Base-by-base conservation (phyloP, 306 rosid genomes). In the Luffa acutangula region DNA sequence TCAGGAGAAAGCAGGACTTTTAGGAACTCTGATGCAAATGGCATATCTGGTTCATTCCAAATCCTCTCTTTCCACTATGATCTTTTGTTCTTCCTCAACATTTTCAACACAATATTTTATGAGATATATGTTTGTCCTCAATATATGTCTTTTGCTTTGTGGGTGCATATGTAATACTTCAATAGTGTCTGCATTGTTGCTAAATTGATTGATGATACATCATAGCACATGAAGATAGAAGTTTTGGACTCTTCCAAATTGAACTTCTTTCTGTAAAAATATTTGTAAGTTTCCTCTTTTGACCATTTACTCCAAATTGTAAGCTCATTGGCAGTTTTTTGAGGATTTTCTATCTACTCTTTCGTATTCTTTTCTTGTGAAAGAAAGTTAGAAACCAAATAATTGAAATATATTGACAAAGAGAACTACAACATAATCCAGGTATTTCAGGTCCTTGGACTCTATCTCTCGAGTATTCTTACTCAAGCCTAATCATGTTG, bases 11-110 rank as follows among this genome's bases (percentile, higher is more conserved):
- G 76, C 75, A 33, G 81, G 81, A 46, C 31, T 9, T 66, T 46
- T 79, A 17, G 76, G 76, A 64, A 79, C 72, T 65, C 76, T 79
- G 7, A 63, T 79, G 81, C 81, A 79, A 37, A 66, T 79, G 43
- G 13, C 76, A 65, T 79, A 79, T 65, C 64, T 79, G 81, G 81
- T 79, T 51, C 31, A 51, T 78, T 18, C 18, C 46, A 58, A 41
- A 64, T 45, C 39, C 33, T 45, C 45, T 62, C 52, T 60, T 14
- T 77, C n/a, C 11, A 57, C 77, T 21, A 48, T 5, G 41, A 31
- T 48, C 18, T 15, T 43, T 43, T 20, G 36, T 73, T 31, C 12
- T 49, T 20, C 3, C 31, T 42, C 51, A 70, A 70, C 37, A 5
- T 43, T 70, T 66, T 70, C 18, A n/a, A 4, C 34, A 10, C 3